Evolutionary conservation across 306 rosid species (phyloP), one percentile per base, ranked within the genome.

Genomic region (Glycine soja): DNA sequence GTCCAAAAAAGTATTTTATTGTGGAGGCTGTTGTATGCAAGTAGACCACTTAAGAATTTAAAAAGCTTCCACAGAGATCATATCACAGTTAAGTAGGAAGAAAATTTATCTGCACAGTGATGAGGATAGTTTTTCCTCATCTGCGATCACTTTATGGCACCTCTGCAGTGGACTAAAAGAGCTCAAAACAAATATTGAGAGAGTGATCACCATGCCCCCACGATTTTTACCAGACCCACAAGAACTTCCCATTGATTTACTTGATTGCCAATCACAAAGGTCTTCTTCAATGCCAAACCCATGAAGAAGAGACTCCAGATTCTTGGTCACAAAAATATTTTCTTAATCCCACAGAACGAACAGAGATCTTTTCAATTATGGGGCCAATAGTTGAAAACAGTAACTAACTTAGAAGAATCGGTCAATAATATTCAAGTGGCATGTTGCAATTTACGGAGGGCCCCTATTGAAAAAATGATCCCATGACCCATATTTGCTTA

Each of bases 341-440:
- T 78, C 70, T 6, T 68, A 47, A 68, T 53, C 79, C 82, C 57
- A 69, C 10, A 46, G 56, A 71, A 67, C 53, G 66, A 83, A 80
- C 42, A 70, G 58, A 63, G 53, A 58, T 59, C 83, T 71, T 51
- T 72, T 64, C 78, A 81, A 80, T 78, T 72, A 69, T 70, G 72
- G 56, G 74, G 83, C 82, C 73, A 79, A 83, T 71, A 57, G 52
- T 62, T 51, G 86, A 68, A 70, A 69, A 77, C 75, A 67, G 56
- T 51, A 74, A 78, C 68, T 72, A 80, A 51, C 56, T 64, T 69
- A 43, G 79, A 78, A 75, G 81, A 65, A 71, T 66, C 78, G 81
- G 70, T 74, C 80, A 75, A 74, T 3, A 65, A 47, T 71, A 77
- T 54, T 73, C 46, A 82, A 59, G 76, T 80, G 70, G 72, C 34